These are phyloP conservation scores for Peniophora sp. DNA, from an alignment of 1,284 basidiomycete species.

Conservation along the genomic window DNA sequence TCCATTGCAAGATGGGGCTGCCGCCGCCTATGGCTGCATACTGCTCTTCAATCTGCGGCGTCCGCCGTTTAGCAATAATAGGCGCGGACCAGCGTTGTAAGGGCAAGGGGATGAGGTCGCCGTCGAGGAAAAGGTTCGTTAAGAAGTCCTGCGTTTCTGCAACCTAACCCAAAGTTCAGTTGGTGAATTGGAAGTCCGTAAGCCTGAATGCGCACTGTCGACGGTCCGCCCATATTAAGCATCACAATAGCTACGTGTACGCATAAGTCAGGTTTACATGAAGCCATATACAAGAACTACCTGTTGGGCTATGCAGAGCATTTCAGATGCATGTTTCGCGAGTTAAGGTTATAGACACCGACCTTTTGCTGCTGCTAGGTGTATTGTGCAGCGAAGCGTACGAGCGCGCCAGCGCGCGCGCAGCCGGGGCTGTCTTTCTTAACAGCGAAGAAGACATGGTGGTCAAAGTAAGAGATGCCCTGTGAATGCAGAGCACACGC, in stretches of 20 bases:
- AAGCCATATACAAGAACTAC: slow-evolving; percentile 25
- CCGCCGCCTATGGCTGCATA: slow-evolving; percentile 95
- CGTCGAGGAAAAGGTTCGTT: slow-evolving; percentile 89
- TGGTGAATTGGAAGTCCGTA: not conserved
- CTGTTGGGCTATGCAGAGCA: slow-evolving; percentile 47
- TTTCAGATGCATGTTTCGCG: not conserved
- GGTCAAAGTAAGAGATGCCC: not conserved
- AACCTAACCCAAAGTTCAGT: slow-evolving; percentile 53
- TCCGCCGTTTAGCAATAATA: slow-evolving; percentile 84
- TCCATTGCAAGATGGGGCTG: slow-evolving; percentile 95
- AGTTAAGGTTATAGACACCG: slow-evolving; percentile 5
- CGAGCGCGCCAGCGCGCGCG: slow-evolving; percentile 19
- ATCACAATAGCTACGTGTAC: slow-evolving; percentile 73
- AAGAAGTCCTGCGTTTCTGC: slow-evolving; percentile 87
- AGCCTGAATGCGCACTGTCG: slow-evolving; percentile 54
- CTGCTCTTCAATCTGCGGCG: slow-evolving; percentile 92
- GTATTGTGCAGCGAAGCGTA: slow-evolving; percentile 28
- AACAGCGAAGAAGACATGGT: slow-evolving; percentile 1
- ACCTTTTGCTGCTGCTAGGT: slow-evolving; percentile 29
- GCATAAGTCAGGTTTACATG: not conserved
- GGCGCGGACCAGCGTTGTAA: slow-evolving; percentile 88
- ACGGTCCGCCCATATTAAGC: slow-evolving; percentile 98
- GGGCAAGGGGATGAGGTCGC: slow-evolving; percentile 94
- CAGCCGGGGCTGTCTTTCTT: slow-evolving; percentile 5
- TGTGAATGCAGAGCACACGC: too few relatives aligned